Percentiles rank a stretch among this genome's conserved stretches.
Evolutionary conservation across 345 rosid species (phyloP).

Genomic region (Clausena lansium): DNA sequence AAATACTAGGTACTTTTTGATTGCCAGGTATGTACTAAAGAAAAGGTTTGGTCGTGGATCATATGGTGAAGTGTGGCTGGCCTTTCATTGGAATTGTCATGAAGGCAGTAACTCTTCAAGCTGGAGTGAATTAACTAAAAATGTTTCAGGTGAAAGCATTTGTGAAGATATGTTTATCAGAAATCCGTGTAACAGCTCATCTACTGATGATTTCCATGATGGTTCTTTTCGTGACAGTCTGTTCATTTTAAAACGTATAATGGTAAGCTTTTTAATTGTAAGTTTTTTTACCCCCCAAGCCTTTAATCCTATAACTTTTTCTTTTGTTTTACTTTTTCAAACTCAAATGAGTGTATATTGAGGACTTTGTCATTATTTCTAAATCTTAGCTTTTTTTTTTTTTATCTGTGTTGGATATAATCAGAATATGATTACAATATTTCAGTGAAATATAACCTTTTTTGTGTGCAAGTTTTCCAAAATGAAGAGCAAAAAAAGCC

Average conservation of each 20-base stretch:
- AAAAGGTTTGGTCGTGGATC: constrained; percentile 90
- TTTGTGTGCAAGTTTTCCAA: neutral
- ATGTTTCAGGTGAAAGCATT: constrained; percentile 31
- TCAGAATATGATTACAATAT: neutral
- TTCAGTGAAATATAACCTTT: neutral
- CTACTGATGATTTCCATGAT: constrained; percentile 35
- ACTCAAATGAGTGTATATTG: neutral
- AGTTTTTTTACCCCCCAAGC: neutral
- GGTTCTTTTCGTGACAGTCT: constrained; percentile 42
- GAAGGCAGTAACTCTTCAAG: constrained; percentile 44
- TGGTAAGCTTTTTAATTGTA: constrained; percentile 49
- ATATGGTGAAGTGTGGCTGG: constrained; percentile 96
- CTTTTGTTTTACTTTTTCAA: neutral
- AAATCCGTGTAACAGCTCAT: constrained; percentile 36
- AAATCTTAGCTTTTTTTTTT: neutral
- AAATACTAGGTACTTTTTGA: constrained; percentile 16
- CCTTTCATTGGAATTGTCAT: constrained; percentile 79
- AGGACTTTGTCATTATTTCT: neutral
- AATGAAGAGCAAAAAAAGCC: no score
- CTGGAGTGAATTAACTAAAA: constrained; percentile 38
- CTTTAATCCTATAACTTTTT: neutral
- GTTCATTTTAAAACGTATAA: constrained; percentile 86
- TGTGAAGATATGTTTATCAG: constrained; percentile 24
- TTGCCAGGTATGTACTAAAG: constrained; percentile 71
- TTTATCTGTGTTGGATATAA: neutral